phyloP scores from a whole-genome alignment of 2,329 filamentous ascomycete species.

The Fusarium avenaceum region DNA sequence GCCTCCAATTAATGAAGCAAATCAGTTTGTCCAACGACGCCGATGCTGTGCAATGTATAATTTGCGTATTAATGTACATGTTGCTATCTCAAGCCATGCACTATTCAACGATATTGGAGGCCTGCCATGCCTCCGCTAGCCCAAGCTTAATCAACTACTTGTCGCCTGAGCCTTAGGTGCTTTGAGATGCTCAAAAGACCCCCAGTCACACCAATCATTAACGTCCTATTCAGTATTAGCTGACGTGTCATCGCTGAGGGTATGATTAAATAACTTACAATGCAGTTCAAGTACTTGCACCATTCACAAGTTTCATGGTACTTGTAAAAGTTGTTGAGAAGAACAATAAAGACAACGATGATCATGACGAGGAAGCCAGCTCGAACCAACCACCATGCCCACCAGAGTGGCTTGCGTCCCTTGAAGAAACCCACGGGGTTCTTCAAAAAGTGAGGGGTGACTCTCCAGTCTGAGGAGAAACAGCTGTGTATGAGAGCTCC shows the following conservation, averaged over 20 bases:
- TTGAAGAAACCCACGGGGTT: constrained; percentile 86
- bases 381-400: constrained; percentile 95
- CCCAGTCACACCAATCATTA: constrained; percentile 75
- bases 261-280: constrained; percentile 73
- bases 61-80: constrained; percentile 25
- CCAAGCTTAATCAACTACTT: background rate
- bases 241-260: background rate
- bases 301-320: constrained; percentile 79
- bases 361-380: constrained; percentile 83
- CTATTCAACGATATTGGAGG: constrained; percentile 5
- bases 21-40: constrained; percentile 48
- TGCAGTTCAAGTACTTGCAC: constrained; percentile 95
- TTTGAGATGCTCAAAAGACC: constrained; percentile 51
- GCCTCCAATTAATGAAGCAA: constrained; percentile 21
- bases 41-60: constrained; percentile 52
- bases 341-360: constrained; percentile 85
- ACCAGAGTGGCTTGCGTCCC: constrained; percentile 93
- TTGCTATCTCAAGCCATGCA: constrained; percentile 24
- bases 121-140: background rate
- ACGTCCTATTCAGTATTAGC: constrained; percentile 64
- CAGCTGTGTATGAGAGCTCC: constrained; percentile 78
- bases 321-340: constrained; percentile 93
- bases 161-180: background rate
- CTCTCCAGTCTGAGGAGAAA: constrained; percentile 65
- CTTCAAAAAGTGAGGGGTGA: constrained; percentile 69